These are phyloP conservation scores for Colletotrichum gloeosporioides DNA, from an alignment of 2,329 filamentous ascomycete species.

Conservation along the genomic window DNA sequence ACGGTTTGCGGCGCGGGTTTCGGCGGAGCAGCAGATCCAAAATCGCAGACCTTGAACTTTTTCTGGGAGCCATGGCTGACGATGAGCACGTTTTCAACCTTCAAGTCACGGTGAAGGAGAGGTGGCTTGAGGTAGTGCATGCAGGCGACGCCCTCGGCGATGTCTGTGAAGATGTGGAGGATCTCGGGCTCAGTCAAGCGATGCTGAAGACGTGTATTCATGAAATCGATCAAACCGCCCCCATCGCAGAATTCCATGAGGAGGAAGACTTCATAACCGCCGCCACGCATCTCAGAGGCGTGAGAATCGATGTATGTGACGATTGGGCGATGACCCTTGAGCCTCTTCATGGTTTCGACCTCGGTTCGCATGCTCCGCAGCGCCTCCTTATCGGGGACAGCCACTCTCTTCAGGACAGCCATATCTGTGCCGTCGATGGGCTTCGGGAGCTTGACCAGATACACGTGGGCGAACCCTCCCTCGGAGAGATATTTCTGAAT, in stretches of 20 bases:
- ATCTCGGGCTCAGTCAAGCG: constrained; percentile 97
- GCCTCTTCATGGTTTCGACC: constrained; percentile 99
- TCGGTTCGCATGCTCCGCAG: constrained; percentile 96
- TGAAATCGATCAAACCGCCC: constrained; percentile 97
- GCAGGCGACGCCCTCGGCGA: constrained; percentile 93
- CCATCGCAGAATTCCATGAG: constrained; percentile 98
- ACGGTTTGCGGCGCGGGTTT: constrained; percentile 85
- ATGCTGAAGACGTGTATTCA: constrained; percentile 98
- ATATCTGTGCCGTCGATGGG: constrained; percentile 79
- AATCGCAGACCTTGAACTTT: constrained; percentile 96
- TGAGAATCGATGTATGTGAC: constrained; percentile 99
- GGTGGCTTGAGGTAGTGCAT: constrained; percentile 99
- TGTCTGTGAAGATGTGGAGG: constrained; percentile 93
- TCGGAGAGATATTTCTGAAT: constrained; percentile 98
- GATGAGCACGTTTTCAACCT: constrained; percentile 98
- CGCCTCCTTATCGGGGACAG: constrained; percentile 93
- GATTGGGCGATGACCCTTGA: constrained; percentile 95
- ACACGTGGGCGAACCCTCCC: constrained; percentile 97
- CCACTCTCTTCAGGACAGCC: constrained; percentile 92
- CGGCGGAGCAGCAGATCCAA: constrained; percentile 88
- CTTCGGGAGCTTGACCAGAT: constrained; percentile 86
- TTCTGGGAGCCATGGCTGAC: constrained; percentile 68
- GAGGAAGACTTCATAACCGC: constrained; percentile 96
- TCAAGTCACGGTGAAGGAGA: constrained; percentile 90
- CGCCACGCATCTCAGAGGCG: constrained; percentile 89